Base-by-base conservation (phyloP, 495 filamentous ascomycete species). In the Lasiosphaeris hirsuta region DNA sequence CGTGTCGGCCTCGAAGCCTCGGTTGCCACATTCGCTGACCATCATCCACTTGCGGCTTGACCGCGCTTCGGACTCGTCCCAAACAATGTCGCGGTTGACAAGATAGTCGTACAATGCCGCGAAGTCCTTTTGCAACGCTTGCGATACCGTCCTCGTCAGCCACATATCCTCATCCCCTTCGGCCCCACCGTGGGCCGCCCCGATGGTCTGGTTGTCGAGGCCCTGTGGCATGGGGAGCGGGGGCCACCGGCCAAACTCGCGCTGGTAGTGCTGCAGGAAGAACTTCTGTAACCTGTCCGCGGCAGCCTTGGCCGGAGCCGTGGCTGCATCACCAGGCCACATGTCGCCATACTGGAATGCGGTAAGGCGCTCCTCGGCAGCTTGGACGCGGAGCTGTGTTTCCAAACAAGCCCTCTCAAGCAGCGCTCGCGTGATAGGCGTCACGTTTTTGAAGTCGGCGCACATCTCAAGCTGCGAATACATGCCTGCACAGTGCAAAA, bases 101-200 rank as follows among this genome's bases (percentile, higher is more conserved):
- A 90, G 74, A 60, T 87, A 90, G 65, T 89, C 85, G 56, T 89
- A 90, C 13, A 90, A 74, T 4, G 84, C 78, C 13, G 81, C 79
- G 54, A 89, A 88, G 61, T 90, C 87, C 37, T 75, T 76, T 59
- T 86, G 83, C n/a, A 90, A 69, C 23, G 72, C 68, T 23, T 77
- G 72, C 1, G 80, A 80, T 15, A 87, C 66, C 33, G 74, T 75
- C 19, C 86, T 71, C 10, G 83, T 86, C 34, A 90, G 73, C 81
- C 85, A 88, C 40, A 73, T 77, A 13, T 71, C 72, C 37, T 78
- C 78, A 47, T 78, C 78, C n/a, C 72, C 71, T 10, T 76, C 73
- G 36, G 58, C 63, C 3, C 64, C 59, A 23, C 67, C 41, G 54
- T 70, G 62, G 0, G 81, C 72, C 23, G 79, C 72, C 74, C 80